Evolutionary conservation across 192 early-diverging fungal species (phyloP).

Genomic region (Coemansia sp.): DNA sequence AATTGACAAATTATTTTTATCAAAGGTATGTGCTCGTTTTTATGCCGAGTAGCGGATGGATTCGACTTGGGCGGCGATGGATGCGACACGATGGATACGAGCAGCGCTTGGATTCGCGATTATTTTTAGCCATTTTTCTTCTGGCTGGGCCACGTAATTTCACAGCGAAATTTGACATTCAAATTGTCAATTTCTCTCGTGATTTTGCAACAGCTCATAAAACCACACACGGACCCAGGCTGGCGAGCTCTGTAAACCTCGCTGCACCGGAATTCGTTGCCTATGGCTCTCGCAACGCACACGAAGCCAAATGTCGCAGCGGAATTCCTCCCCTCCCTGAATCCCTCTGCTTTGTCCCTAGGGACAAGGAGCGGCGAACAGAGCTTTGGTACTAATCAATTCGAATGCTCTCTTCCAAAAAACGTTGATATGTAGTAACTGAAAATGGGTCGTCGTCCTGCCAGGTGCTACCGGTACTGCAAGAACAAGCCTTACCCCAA

Average conservation of each 20-base stretch:
- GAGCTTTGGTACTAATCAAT: no score
- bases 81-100: neutral
- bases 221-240: neutral
- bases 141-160: neutral
- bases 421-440: no score
- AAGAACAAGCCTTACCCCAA: slow-evolving; percentile 99
- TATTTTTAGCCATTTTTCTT: neutral
- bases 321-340: no score
- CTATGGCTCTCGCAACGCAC: neutral
- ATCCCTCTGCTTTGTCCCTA: no score
- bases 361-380: no score
- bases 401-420: no score
- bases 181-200: neutral
- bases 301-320: neutral
- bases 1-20: neutral
- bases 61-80: neutral
- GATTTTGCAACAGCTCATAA: neutral
- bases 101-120: neutral
- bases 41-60: neutral
- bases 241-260: neutral
- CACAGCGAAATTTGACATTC: neutral
- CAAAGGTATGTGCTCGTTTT: slow-evolving; percentile 2
- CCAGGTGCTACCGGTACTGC: slow-evolving; percentile 98
- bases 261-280: neutral
- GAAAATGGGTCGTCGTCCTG: slow-evolving; percentile 96